Base-by-base conservation (phyloP, 495 filamentous ascomycete species). In the Neurospora intermedia region DNA sequence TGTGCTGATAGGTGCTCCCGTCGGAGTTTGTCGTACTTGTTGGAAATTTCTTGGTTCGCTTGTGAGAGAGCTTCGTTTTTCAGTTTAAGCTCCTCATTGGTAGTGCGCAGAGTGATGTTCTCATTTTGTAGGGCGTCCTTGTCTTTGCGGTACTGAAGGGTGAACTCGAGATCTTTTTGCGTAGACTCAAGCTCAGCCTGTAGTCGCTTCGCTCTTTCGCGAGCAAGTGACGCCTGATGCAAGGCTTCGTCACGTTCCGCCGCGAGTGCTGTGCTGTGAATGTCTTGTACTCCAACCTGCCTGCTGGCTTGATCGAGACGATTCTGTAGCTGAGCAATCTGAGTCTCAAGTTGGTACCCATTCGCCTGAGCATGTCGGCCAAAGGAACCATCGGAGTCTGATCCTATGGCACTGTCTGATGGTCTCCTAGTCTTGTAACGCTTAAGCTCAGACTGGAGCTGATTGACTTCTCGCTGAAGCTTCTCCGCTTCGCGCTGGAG, bases 161-260 rank as follows among this genome's bases (percentile, higher is more conserved):
- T 76, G 15, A 75, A 76, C 59, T 80, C 78, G 27, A 84, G 77
- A 35, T 84, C 78, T 62, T 79, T 77, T 59, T 81, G 81, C n/a
- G 81, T 76, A 16, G 73, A 72, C 31, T 81, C 77, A n/a, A 84
- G 80, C 74, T 84, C 81, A 0, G 80, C 77, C 66, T 85, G 81
- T 11, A 86, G 80, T 8, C 79, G 81, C 66, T 83, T 80, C 72
- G 85, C 85, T 69, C 80, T 81, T 69, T 82, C 79, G 23, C 81
- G 79, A n/a, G 84, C 83, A 59, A 82, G 74, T 1, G 82, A 80
- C 3, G 80, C 81, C 31, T 80, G 82, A 59, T 81, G 82, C 72
- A 86, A 74, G 42, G 83, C 84, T 43, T 85, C 82, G 66, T 86
- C 84, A 39, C 83, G 83, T 77, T 86, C 84, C 4, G 79, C 80